Percentiles rank a stretch among this genome's conserved stretches.
Evolutionary conservation across 2,329 filamentous ascomycete species (phyloP).

Genomic region (Hymenoscyphus fraxineus): DNA sequence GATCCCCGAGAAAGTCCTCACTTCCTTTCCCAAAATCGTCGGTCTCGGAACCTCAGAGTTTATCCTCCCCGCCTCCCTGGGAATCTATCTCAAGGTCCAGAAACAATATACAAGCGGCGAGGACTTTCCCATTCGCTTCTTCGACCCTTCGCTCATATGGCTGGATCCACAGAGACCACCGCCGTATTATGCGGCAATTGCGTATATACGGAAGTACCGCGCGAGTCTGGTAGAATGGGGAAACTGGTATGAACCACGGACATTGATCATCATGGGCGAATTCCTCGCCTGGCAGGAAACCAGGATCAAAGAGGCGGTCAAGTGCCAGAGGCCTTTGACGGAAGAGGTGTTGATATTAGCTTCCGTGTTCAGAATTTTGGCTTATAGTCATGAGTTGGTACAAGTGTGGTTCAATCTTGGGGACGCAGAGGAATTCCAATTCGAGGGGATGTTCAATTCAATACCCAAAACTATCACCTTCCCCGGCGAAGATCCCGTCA

Average conservation of each 20-base stretch:
- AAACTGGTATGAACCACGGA: slow-evolving; percentile 1
- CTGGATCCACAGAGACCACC: neutral
- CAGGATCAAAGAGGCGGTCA: neutral
- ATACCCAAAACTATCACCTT: neutral
- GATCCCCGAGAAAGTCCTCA: neutral
- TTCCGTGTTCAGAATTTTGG: neutral
- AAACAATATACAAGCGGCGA: neutral
- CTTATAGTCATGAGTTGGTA: neutral
- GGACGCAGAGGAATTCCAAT: neutral
- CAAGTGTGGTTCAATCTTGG: neutral
- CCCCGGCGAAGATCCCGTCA: neutral
- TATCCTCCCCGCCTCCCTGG: neutral
- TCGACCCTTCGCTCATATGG: neutral
- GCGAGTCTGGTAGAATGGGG: neutral
- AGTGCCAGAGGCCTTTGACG: neutral
- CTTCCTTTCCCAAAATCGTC: neutral
- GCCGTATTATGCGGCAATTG: neutral
- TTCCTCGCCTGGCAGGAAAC: neutral
- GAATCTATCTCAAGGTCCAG: neutral
- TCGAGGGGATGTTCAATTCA: neutral
- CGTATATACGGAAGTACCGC: neutral
- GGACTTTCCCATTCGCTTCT: neutral
- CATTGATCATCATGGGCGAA: neutral
- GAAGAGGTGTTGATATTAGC: neutral
- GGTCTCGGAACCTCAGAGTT: neutral